Conservation (phyloP, 225 moss, liverwort and hornwort species). For the Rhytidiadelphus loreus region DNA sequence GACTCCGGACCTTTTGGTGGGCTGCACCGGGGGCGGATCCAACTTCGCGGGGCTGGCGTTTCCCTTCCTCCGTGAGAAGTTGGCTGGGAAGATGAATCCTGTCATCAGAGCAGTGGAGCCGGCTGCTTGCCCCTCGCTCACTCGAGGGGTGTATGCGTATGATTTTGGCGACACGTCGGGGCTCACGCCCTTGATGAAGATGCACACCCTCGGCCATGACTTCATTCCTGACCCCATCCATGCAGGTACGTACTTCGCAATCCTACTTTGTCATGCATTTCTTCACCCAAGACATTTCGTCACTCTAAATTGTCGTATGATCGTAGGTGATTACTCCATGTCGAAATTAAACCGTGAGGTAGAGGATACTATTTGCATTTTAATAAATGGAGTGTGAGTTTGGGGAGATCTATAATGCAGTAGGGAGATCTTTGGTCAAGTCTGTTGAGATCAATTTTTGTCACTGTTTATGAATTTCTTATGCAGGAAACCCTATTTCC, state of each 20-base stretch:
- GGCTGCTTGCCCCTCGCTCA: constrained; percentile 45
- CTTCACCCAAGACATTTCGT: background rate
- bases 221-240: constrained; percentile 47
- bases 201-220: constrained; percentile 48
- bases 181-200: constrained; percentile 42
- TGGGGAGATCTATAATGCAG: too few relatives aligned
- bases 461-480: background rate
- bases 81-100: constrained; percentile 33
- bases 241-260: constrained; percentile 2
- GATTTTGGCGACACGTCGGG: constrained; percentile 36
- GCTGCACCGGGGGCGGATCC: constrained; percentile 40
- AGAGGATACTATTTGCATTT: background rate
- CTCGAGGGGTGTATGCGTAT: constrained; percentile 26
- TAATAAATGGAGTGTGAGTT: background rate
- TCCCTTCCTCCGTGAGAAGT: constrained; percentile 31
- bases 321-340: background rate
- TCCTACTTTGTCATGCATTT: background rate
- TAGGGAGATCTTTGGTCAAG: background rate
- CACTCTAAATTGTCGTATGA: background rate
- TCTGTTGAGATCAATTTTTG: background rate
- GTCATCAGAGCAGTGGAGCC: constrained; percentile 39
- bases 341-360: background rate
- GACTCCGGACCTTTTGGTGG: constrained; percentile 33
- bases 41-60: constrained; percentile 44
- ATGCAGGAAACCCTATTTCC: background rate